Percentiles rank a stretch among this genome's conserved stretches.
Evolutionary conservation across 352 stramenopile species (phyloP).

Genomic region (Lagenidium giganteum): DNA sequence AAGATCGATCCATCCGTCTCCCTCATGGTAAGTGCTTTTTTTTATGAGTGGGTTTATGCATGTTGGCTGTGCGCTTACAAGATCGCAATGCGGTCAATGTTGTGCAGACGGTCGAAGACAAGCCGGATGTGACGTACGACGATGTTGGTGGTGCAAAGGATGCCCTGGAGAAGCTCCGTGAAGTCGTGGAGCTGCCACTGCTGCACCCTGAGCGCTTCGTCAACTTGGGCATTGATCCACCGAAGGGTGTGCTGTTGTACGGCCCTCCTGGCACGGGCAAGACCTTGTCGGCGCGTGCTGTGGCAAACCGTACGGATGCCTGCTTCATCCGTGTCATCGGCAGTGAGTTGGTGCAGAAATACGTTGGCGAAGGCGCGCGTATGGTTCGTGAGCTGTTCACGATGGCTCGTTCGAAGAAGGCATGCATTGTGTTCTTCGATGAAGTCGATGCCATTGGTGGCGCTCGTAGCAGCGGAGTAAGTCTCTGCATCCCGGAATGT

Average conservation of each 20-base stretch:
- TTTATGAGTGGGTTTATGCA: constrained; percentile 6
- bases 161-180: constrained; percentile 97
- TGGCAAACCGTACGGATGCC: constrained; percentile 98
- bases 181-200: constrained; percentile 98
- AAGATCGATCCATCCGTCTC: constrained; percentile 99
- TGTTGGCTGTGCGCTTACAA: too few species aligned
- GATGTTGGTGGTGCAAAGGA: constrained; percentile 99
- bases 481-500: constrained; percentile 3
- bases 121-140: constrained; percentile 99
- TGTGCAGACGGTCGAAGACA: constrained; percentile 99
- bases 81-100: too few species aligned
- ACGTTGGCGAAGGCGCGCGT: constrained; percentile 97
- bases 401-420: constrained; percentile 98
- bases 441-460: constrained; percentile 99
- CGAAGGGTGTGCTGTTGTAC: constrained; percentile 99
- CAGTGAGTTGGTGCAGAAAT: constrained; percentile 99
- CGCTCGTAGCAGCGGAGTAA: constrained; percentile 64
- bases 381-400: constrained; percentile 99
- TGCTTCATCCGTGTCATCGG: constrained; percentile 99
- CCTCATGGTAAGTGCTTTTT: constrained; percentile 33
- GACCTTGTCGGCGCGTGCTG: constrained; percentile 94
- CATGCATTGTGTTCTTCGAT: constrained; percentile 99
- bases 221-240: constrained; percentile 98
- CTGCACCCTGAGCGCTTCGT: constrained; percentile 99
- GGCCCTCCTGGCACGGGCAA: constrained; percentile 97